phyloP scores from a whole-genome alignment of 768 basidiomycete species.

The Xerocomellus intermedius region DNA sequence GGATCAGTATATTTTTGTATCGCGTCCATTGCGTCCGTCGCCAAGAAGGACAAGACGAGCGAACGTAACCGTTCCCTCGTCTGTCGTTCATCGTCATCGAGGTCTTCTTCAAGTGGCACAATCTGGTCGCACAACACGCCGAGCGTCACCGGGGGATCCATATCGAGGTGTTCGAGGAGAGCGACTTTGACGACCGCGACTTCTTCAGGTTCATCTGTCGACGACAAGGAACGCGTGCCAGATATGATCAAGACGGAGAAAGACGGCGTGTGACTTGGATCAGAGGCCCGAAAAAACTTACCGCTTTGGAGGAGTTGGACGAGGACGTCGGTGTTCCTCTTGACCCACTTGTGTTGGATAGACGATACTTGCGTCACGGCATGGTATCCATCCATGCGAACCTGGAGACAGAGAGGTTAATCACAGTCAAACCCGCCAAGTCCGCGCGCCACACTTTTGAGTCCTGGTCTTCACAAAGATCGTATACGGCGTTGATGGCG shows the following conservation, averaged over 20 bases:
- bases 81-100: conserved; percentile 57
- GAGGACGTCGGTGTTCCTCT: conserved; percentile 71
- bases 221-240: conserved; percentile 12
- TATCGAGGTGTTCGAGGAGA: conserved; percentile 58
- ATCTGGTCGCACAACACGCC: conserved; percentile 71
- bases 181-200: conserved; percentile 59
- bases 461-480: conserved; percentile 70
- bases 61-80: conserved; percentile 56
- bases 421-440: conserved; percentile 6
- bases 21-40: conserved; percentile 46
- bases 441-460: conserved; percentile 38
- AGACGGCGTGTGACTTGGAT: not conserved
- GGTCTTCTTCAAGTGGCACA: conserved; percentile 45
- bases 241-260: conserved; percentile 20
- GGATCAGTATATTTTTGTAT: conserved; percentile 46
- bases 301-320: conserved; percentile 76
- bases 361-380: conserved; percentile 53
- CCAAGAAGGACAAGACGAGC: conserved; percentile 60
- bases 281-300: conserved; percentile 34
- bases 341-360: conserved; percentile 56
- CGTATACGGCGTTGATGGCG: conserved; percentile 75
- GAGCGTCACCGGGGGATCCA: conserved; percentile 59
- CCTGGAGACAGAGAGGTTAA: conserved; percentile 37
- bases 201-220: conserved; percentile 63
- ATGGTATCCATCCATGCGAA: conserved; percentile 66